Evolutionary conservation across 2,329 filamentous ascomycete genomes (phyloP), one percentile per base, ranked within the genome.

Genomic region (Colletotrichum sp.): DNA sequence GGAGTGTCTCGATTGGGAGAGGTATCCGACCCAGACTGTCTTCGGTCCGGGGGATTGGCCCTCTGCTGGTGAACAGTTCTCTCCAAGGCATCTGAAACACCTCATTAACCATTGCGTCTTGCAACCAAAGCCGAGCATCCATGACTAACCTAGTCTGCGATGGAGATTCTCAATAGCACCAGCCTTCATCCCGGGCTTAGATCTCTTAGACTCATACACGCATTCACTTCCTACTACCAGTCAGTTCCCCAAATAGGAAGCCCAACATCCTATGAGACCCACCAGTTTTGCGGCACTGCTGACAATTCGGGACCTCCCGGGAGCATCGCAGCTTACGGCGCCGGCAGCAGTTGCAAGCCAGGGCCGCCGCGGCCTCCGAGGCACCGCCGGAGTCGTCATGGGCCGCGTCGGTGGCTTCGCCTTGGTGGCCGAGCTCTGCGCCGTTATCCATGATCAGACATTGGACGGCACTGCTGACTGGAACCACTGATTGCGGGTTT

Each of bases 331-430:
- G 32, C 65, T 76, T 76, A 2, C 74, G 74, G 48, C 68, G 73
- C 36, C 67, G 70, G 36, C 71, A 69, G 61, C 70, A 69, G 52
- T 76, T 76, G 66, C 74, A 76, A 6, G 74, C 65, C 28, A 76
- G 71, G 8, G 65, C 70, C 78, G 86, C 82, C 36, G 85, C 91
- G 30, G 89, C 86, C 36, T 90, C 89, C 75, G 88, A 86, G 74
- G 85, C 85, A 18, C 83, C 91, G 5, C 88, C 67, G 34, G 67
- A 70, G 67, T 70, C 67, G 60, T 81, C 80, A 55, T 82, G 78
- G 5, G 80, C 80, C 4, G 79, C 78, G 6, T 80, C 65, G 9
- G 81, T 77, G 9, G 80, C 77, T 6, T 80, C 78, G 10, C 80
- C 77, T 8, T 80, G 78, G 36, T 77, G 58, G 24, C 55, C 57